Evolutionary conservation across 805 yeast species (phyloP).

Genomic region (Maudiozyma pseudohumilis): DNA sequence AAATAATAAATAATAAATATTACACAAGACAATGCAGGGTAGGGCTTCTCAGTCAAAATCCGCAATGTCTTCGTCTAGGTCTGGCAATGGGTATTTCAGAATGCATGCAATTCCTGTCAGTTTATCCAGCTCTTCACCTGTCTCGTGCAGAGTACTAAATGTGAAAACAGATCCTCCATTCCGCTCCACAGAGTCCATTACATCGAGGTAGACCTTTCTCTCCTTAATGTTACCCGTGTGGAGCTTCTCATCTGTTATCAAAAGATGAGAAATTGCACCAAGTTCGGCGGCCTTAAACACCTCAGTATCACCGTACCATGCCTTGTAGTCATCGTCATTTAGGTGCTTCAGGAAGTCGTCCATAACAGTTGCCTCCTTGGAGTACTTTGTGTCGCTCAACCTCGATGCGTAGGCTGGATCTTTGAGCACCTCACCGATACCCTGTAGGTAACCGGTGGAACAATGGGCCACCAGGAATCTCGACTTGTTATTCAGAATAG

Average conservation of each 20-base stretch:
- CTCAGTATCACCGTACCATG: conserved; percentile 89
- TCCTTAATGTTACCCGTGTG: conserved; percentile 61
- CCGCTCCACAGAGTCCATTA: conserved; percentile 57
- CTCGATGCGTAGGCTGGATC: conserved; percentile 55
- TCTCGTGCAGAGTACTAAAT: conserved; percentile 76
- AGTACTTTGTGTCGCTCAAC: conserved; percentile 73
- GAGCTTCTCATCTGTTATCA: conserved; percentile 74
- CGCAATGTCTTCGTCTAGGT: conserved; percentile 53
- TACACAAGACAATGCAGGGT: background rate
- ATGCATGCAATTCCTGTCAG: conserved; percentile 88
- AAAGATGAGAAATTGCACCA: conserved; percentile 66
- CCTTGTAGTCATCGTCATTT: conserved; percentile 70
- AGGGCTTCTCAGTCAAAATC: conserved; percentile 14
- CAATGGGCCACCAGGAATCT: conserved; percentile 77
- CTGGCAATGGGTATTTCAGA: conserved; percentile 73
- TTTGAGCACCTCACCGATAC: conserved; percentile 75
- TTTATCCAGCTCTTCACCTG: conserved; percentile 83
- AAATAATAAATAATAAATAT: too few species aligned
- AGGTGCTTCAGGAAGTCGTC: conserved; percentile 69
- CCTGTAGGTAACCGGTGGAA: conserved; percentile 88
- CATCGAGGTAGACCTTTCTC: conserved; percentile 56
- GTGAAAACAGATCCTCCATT: conserved; percentile 71
- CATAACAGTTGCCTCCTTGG: conserved; percentile 58
- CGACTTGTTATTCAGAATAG: conserved; percentile 43
- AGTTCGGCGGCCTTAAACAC: conserved; percentile 60